Evolutionary conservation across 306 rosid genomes (phyloP).

Genomic region (Cicer yamashitae): DNA sequence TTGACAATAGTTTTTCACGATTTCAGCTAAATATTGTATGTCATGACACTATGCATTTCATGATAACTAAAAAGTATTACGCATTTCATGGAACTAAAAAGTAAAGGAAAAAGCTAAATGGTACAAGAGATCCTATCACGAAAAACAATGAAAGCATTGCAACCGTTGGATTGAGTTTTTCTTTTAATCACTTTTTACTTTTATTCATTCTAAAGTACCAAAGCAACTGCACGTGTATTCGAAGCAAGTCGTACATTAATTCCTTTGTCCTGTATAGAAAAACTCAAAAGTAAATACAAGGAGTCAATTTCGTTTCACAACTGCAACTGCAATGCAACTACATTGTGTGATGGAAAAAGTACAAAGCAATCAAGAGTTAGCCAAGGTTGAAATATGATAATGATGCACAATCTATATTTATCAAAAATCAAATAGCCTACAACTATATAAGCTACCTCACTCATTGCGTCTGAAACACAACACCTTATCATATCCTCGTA

Average conservation of each 20-base stretch:
- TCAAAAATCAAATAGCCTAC: slow-evolving; percentile 35
- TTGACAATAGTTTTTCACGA: background rate
- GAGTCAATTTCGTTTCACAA: slow-evolving; percentile 25
- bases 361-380: slow-evolving; percentile 27
- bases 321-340: slow-evolving; percentile 28
- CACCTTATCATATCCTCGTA: slow-evolving; percentile 91
- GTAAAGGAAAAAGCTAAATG: too few relatives aligned
- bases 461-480: slow-evolving; percentile 98
- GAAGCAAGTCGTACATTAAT: too few relatives aligned
- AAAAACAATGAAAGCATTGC: too few relatives aligned
- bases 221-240: too few relatives aligned
- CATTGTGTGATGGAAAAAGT: slow-evolving; percentile 18
- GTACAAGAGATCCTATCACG: too few relatives aligned
- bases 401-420: slow-evolving; percentile 14
- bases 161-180: too few relatives aligned
- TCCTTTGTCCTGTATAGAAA: too few relatives aligned
- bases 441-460: slow-evolving; percentile 72
- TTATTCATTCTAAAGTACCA: too few relatives aligned
- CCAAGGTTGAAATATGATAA: slow-evolving; percentile 34
- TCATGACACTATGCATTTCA: slow-evolving; percentile 13
- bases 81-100: too few relatives aligned
- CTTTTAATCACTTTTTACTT: too few relatives aligned
- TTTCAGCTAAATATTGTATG: slow-evolving; percentile 36
- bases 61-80: background rate
- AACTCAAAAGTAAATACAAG: slow-evolving; percentile 13